These are phyloP conservation scores for Fraxinus sp. DNA, from an alignment of 305 asterid species.

Conservation along the genomic window DNA sequence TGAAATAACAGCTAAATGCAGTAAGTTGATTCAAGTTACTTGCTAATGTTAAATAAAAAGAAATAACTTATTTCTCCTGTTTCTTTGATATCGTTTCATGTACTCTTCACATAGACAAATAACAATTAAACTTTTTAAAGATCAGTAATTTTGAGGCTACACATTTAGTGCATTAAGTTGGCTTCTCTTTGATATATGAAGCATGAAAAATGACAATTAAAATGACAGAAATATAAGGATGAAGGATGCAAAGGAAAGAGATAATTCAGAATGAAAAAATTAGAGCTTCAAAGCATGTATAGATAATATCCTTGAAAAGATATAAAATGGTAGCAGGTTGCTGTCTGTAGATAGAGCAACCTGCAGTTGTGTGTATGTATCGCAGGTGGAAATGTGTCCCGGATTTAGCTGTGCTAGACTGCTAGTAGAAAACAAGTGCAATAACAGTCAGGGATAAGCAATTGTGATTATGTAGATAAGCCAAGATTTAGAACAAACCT, in stretches of 20 bases:
- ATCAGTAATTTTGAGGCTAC: neutral
- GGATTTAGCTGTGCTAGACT: neutral
- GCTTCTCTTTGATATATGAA: neutral
- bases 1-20: neutral
- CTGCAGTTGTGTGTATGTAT: neutral
- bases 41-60: neutral
- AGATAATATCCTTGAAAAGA: neutral
- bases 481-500: constrained; percentile 49
- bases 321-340: neutral
- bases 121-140: neutral
- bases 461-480: constrained; percentile 10
- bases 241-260: neutral
- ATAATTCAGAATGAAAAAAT: neutral
- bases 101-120: neutral
- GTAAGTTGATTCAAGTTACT: neutral
- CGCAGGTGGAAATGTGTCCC: neutral
- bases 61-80: neutral
- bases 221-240: neutral
- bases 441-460: neutral
- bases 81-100: neutral
- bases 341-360: neutral
- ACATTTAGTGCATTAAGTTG: neutral
- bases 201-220: neutral
- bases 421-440: neutral
- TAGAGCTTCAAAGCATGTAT: neutral